Evolutionary conservation across 2,329 filamentous ascomycete species (phyloP).

Genomic region (Eutypa lata): DNA sequence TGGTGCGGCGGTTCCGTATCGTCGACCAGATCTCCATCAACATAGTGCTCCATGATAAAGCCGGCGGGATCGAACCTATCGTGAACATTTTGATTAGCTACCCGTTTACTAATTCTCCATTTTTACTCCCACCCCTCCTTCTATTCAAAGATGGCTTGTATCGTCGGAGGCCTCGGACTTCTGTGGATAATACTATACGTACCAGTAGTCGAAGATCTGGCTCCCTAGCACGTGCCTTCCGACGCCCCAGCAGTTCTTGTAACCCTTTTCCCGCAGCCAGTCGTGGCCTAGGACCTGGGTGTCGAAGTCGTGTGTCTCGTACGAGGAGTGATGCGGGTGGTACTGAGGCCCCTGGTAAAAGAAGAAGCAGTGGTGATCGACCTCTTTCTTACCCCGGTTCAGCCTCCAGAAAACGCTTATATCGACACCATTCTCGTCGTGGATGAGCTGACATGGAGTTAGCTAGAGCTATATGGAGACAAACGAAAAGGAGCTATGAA

Average conservation of each 20-base stretch:
- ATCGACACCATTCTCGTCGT: conserved; percentile 34
- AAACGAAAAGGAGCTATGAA: not conserved
- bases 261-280: conserved; percentile 61
- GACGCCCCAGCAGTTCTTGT: conserved; percentile 67
- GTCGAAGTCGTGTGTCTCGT: conserved; percentile 71
- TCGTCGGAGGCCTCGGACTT: not conserved
- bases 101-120: conserved; percentile 3
- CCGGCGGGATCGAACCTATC: conserved; percentile 58
- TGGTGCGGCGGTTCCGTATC: conserved; percentile 47
- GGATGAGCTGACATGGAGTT: conserved; percentile 29
- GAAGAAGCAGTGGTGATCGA: conserved; percentile 52
- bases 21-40: conserved; percentile 65
- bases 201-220: conserved; percentile 74
- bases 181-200: no score
- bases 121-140: not conserved
- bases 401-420: conserved; percentile 45
- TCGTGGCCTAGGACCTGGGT: conserved; percentile 68
- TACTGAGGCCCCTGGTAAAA: conserved; percentile 42
- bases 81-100: no score
- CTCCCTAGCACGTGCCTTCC: conserved; percentile 67
- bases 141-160: not conserved
- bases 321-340: conserved; percentile 66
- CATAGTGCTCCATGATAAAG: conserved; percentile 68
- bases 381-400: conserved; percentile 39
- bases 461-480: conserved; percentile 1